Percentiles rank a stretch among this genome's conserved stretches.
Conservation (phyloP, 2,329 filamentous ascomycete genomes). For the Emydomyces testavorans region DNA sequence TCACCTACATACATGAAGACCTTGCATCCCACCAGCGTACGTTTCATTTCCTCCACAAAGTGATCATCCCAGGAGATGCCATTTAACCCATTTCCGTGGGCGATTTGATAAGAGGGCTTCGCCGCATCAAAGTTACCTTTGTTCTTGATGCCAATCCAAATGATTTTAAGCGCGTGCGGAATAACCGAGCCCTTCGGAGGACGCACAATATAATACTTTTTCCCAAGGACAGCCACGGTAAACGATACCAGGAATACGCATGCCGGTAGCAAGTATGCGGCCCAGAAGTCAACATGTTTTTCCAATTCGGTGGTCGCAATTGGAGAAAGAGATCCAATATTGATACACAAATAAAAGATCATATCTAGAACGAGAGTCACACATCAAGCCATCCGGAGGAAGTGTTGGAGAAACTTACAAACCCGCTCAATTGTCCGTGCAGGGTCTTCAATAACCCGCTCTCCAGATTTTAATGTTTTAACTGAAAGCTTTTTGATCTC, state of each 20-base stretch:
- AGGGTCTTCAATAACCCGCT: constrained; percentile 54
- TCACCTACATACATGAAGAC: constrained; percentile 48
- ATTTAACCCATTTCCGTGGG: constrained; percentile 33
- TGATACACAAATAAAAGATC: constrained; percentile 65
- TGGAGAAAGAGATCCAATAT: constrained; percentile 56
- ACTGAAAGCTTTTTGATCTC: constrained; percentile 43
- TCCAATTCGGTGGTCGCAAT: constrained; percentile 59
- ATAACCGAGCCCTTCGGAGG: constrained; percentile 53
- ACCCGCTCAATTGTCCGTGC: constrained; percentile 55
- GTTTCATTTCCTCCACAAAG: constrained; percentile 62
- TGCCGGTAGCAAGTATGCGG: constrained; percentile 51
- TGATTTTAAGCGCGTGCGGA: constrained; percentile 51
- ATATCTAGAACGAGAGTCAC: constrained; percentile 36
- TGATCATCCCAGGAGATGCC: constrained; percentile 52
- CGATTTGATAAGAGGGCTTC: constrained; percentile 54
- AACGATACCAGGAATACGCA: constrained; percentile 53
- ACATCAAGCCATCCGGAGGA: not conserved
- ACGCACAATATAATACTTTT: constrained; percentile 36
- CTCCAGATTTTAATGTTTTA: constrained; percentile 35
- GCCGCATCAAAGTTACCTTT: constrained; percentile 48
- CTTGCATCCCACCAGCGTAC: constrained; percentile 54
- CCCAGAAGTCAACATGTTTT: constrained; percentile 53
- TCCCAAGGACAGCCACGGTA: constrained; percentile 40
- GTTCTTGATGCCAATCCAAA: constrained; percentile 42
- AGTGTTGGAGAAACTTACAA: constrained; percentile 24